Percentiles rank a stretch among this genome's conserved stretches.
These are phyloP conservation scores for Pseudogymnoascus sp. DNA, from an alignment of 2,329 filamentous ascomycete genomes.

Conservation along the genomic window DNA sequence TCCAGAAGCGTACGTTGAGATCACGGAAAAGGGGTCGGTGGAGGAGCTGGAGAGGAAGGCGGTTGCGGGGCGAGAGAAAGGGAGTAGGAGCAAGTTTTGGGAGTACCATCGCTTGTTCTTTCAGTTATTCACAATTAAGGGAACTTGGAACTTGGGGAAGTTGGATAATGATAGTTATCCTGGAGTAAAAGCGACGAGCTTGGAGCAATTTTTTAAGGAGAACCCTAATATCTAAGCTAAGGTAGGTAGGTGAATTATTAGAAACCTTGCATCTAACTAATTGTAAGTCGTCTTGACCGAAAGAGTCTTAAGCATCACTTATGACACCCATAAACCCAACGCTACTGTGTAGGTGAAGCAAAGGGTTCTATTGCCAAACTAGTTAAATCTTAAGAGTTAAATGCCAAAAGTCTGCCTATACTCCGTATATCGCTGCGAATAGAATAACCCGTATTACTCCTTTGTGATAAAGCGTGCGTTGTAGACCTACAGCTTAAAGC, in stretches of 20 bases:
- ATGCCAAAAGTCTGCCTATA: not conserved
- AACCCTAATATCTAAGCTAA: not conserved
- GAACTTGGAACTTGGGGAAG: constrained; percentile 6
- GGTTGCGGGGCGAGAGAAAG: not conserved
- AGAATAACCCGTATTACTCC: not conserved
- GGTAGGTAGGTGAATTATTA: not conserved
- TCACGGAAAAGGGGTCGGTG: not conserved
- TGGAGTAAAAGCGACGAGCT: not conserved
- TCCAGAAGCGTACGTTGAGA: not conserved
- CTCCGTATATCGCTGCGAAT: not conserved
- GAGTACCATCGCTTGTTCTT: constrained; percentile 9
- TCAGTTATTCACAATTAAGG: constrained; percentile 3
- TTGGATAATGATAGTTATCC: not conserved
- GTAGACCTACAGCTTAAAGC: constrained; percentile 25
- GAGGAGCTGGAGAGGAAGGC: not conserved
- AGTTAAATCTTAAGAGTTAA: not conserved
- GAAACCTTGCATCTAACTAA: not conserved
- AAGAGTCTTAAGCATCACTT: not conserved
- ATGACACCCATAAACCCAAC: not conserved
- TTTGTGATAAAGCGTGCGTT: constrained; percentile 9
- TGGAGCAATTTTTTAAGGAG: not conserved
- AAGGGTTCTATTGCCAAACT: not conserved
- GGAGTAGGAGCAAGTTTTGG: not conserved
- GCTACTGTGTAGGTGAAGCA: not conserved
- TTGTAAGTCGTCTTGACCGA: not conserved